Evolutionary conservation across 495 filamentous ascomycete genomes (phyloP), one percentile per base, ranked within the genome.

Genomic region (Tuber aestivum): DNA sequence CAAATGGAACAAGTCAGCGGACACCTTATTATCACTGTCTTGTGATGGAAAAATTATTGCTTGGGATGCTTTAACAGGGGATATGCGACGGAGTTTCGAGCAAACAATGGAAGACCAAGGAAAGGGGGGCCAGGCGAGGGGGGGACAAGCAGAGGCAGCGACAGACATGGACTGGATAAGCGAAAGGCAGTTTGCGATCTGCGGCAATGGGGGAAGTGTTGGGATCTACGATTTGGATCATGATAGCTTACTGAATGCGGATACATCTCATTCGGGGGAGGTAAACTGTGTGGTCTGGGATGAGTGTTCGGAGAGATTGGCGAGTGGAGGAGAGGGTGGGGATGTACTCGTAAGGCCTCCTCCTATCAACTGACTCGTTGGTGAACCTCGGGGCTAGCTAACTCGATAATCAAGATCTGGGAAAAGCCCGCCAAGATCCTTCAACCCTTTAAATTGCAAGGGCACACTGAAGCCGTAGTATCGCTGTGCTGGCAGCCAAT

Each of bases 81-180:
- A 86, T 61, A 82, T 85, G 21, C 70, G 85, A 14, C 84, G 84
- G 27, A 84, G 87, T 61, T 80, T 83, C 40, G 80, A 89, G 37
- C 70, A 75, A 50, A 41, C 35, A 44, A 45, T 42, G 20, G 56
- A 14, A 65, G 56, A 35, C 27, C 56, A 35, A 35, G 56, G 12
- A 65, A 65, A 27, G 9, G 56, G 56, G 56, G n/a, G 77, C 82
- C 8, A 84, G 87, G 77, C 86, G 87, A 75, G 82, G 89, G 16
- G 27, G 32, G 56, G 27, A 32, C 56, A 65, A 14, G 79, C 85
- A 65, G 81, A 85, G 44, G 84, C 86, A 48, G 83, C 84, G 35
- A 80, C 87, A 8, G 90, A 92, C 81, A 89, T 86, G n/a, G 84
- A 86, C 18, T 92, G 90, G 90, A 87, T 86, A 42, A 87, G 84